These are phyloP conservation scores for Apiospora sp. DNA, from an alignment of 2,329 filamentous ascomycete genomes.

Conservation along the genomic window DNA sequence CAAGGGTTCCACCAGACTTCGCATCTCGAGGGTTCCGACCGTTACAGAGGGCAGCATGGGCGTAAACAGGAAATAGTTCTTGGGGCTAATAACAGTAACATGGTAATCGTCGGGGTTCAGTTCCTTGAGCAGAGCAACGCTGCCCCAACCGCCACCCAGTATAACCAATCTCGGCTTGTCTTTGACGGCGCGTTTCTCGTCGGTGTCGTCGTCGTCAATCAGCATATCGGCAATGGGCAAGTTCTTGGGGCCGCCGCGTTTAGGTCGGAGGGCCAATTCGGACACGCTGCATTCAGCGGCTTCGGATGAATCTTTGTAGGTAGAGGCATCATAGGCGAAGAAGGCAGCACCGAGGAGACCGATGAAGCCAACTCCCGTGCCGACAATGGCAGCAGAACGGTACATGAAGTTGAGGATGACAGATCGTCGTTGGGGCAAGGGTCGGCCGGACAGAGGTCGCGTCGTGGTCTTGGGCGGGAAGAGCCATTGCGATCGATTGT, in stretches of 20 bases:
- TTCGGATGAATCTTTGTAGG: slow-evolving; percentile 77
- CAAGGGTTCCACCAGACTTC: slow-evolving; percentile 92
- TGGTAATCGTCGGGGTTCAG: slow-evolving; percentile 92
- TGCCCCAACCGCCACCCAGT: slow-evolving; percentile 93
- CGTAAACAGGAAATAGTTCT: slow-evolving; percentile 97
- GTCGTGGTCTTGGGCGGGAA: slow-evolving; percentile 38
- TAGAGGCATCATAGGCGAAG: slow-evolving; percentile 93
- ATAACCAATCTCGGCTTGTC: slow-evolving; percentile 94
- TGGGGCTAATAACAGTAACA: slow-evolving; percentile 91
- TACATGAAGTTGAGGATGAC: slow-evolving; percentile 67
- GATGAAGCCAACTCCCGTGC: slow-evolving; percentile 76
- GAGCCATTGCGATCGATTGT: slow-evolving; percentile 28
- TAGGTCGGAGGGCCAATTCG: slow-evolving; percentile 80
- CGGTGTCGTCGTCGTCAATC: slow-evolving; percentile 86
- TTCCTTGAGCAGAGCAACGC: slow-evolving; percentile 89
- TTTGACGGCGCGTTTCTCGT: slow-evolving; percentile 74
- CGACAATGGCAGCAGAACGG: slow-evolving; percentile 74
- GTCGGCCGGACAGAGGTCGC: slow-evolving; percentile 59
- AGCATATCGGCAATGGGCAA: slow-evolving; percentile 87
- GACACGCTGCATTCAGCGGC: slow-evolving; percentile 83
- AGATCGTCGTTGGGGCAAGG: slow-evolving; percentile 58
- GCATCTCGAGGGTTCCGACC: slow-evolving; percentile 90
- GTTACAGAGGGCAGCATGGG: slow-evolving; percentile 98
- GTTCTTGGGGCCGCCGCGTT: slow-evolving; percentile 90
- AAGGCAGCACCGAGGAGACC: slow-evolving; percentile 78